A percentile compares a stretch with the other conserved stretches of the same genome.
phyloP scores from a whole-genome alignment of 2,329 filamentous ascomycete species.

The Cercospora sp. region DNA sequence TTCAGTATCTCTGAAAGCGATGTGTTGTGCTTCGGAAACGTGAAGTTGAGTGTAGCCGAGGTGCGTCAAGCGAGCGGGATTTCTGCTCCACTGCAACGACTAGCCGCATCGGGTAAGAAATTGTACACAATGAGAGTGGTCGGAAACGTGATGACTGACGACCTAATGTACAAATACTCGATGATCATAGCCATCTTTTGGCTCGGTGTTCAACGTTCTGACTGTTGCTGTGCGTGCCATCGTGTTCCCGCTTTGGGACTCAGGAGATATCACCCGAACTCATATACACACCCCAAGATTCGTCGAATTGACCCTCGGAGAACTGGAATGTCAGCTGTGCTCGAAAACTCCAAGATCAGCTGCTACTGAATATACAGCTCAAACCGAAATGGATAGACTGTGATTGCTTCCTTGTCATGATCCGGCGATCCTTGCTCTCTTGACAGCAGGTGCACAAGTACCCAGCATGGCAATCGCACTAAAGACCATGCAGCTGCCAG shows the following conservation, averaged over 20 bases:
- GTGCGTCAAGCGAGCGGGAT: not conserved
- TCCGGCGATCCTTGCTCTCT: not conserved
- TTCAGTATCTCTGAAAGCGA: not conserved
- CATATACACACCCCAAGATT: too few relatives aligned
- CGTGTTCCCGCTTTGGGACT: too few relatives aligned
- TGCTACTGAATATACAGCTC: not conserved
- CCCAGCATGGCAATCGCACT: constrained; percentile 19
- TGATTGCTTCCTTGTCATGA: too few relatives aligned
- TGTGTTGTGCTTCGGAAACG: constrained; percentile 24
- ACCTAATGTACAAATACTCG: too few relatives aligned
- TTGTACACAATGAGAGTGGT: not conserved
- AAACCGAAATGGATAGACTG: rapidly evolving
- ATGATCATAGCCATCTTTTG: too few relatives aligned
- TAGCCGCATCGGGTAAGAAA: not conserved
- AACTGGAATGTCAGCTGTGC: not conserved
- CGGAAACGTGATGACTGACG: too few relatives aligned
- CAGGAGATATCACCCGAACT: too few relatives aligned
- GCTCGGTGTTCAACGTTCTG: too few relatives aligned
- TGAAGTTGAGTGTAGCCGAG: not conserved
- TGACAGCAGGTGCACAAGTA: not conserved
- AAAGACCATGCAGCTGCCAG: constrained; percentile 26
- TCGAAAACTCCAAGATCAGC: not conserved
- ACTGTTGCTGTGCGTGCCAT: too few relatives aligned
- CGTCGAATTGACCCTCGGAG: not conserved
- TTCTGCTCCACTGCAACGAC: not conserved